These are phyloP conservation scores for Gymnopilus junonius DNA, from an alignment of 768 basidiomycete species.

Conservation along the genomic window DNA sequence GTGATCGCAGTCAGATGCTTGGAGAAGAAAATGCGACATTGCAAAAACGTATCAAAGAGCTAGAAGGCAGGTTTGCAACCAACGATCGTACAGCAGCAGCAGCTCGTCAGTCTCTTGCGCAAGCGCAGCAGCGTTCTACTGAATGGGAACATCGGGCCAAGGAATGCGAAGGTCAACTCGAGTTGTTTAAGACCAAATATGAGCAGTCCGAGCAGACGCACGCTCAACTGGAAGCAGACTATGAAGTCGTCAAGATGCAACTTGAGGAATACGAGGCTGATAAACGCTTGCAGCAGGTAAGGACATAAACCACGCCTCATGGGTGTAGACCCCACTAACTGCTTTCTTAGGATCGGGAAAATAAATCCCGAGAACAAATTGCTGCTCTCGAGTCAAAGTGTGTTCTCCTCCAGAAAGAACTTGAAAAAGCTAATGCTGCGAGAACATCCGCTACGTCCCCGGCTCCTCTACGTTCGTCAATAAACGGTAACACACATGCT, in stretches of 20 bases:
- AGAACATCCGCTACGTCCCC: constrained; percentile 32
- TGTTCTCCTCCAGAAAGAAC: constrained; percentile 59
- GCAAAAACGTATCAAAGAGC: constrained; percentile 76
- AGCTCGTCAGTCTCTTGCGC: constrained; percentile 64
- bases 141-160: constrained; percentile 85
- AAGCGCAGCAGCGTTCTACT: constrained; percentile 76
- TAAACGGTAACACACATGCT: constrained; percentile 47
- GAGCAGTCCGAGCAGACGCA: constrained; percentile 72
- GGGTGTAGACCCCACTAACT: background rate
- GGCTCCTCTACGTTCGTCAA: constrained; percentile 41
- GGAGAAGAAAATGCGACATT: constrained; percentile 70
- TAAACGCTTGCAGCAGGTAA: constrained; percentile 68
- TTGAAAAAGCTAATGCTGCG: constrained; percentile 48
- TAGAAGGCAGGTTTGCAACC: constrained; percentile 63
- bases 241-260: constrained; percentile 67
- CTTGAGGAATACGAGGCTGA: constrained; percentile 79
- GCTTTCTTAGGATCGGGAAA: constrained; percentile 65
- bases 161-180: constrained; percentile 68
- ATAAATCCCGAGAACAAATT: constrained; percentile 69
- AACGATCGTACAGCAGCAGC: constrained; percentile 62
- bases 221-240: constrained; percentile 71
- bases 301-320: background rate
- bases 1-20: constrained; percentile 64
- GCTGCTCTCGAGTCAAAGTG: constrained; percentile 63
- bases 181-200: constrained; percentile 59